Percentiles rank a stretch among this genome's conserved stretches.
These are phyloP conservation scores for Luvunga scandens DNA, from an alignment of 345 rosid genomes.

Conservation along the genomic window DNA sequence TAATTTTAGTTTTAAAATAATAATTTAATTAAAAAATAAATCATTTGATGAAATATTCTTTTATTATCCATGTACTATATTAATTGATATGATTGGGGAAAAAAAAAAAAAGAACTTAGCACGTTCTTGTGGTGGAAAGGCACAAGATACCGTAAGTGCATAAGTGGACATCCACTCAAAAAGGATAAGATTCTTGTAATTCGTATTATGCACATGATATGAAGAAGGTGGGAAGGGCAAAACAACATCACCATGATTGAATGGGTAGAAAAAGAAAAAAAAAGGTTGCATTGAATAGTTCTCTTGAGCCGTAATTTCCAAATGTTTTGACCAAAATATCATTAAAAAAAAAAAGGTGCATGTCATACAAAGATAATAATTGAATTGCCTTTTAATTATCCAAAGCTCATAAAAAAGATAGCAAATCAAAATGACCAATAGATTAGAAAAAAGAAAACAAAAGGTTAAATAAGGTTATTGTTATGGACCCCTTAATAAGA, in stretches of 20 bases:
- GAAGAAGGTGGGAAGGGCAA: background rate
- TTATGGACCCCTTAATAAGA: no score
- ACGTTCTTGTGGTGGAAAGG: background rate
- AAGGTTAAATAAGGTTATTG: background rate
- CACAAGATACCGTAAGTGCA: background rate
- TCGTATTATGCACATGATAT: background rate
- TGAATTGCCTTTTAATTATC: background rate
- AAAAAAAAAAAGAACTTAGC: background rate
- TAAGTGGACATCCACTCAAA: background rate
- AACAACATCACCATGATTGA: background rate
- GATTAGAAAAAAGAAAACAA: background rate
- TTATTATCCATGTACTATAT: no score
- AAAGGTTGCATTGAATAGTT: background rate
- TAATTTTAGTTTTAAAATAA: no score
- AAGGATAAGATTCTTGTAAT: constrained; percentile 4
- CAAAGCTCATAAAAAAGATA: no score
- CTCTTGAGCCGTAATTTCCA: background rate
- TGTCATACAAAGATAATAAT: background rate
- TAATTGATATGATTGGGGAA: no score
- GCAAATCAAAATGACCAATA: no score
- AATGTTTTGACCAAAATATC: background rate
- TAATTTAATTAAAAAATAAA: no score
- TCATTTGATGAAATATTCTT: no score
- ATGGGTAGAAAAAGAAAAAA: background rate
- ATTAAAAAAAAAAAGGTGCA: no score